Conservation (phyloP, 2,329 filamentous ascomycete species). For the Colletotrichum karsti region DNA sequence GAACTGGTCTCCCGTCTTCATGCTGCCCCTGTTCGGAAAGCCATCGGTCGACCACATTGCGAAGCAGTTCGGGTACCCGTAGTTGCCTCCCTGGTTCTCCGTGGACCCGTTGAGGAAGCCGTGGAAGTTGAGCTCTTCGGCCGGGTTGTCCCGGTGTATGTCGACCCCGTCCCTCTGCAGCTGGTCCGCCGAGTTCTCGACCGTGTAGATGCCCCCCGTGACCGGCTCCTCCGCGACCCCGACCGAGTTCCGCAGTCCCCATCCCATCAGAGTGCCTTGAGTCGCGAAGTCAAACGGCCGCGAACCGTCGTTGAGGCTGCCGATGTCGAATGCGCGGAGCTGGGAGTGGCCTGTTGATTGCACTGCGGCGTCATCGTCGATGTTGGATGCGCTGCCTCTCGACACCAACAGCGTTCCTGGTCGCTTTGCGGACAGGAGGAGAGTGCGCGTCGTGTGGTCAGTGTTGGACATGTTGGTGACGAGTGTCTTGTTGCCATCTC, state of each 20-base stretch:
- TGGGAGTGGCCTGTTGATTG: conserved; percentile 64
- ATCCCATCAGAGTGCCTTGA: conserved; percentile 59
- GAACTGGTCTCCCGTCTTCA: conserved; percentile 60
- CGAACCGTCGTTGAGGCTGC: conserved; percentile 31
- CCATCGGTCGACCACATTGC: conserved; percentile 66
- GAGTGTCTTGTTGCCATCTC: conserved; percentile 51
- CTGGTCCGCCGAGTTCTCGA: conserved; percentile 64
- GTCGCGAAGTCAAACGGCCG: conserved; percentile 49
- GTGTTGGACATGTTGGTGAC: conserved; percentile 62
- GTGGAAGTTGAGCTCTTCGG: conserved; percentile 77
- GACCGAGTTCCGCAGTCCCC: conserved; percentile 76
- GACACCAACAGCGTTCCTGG: conserved; percentile 67
- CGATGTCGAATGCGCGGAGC: conserved; percentile 59
- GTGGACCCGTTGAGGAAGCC: conserved; percentile 56
- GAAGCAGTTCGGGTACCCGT: conserved; percentile 77
- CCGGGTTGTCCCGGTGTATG: conserved; percentile 73
- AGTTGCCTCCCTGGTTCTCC: conserved; percentile 58
- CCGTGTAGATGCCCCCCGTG: conserved; percentile 50
- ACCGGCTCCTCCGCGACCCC: conserved; percentile 67
- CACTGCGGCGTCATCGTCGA: conserved; percentile 50
- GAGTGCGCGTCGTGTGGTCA: conserved; percentile 71
- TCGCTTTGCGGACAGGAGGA: conserved; percentile 62
- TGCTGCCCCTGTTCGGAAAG: conserved; percentile 44
- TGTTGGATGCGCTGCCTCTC: conserved; percentile 66
- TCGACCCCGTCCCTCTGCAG: conserved; percentile 61